Evolutionary conservation across 441 rosid genomes (phyloP).

Genomic region (Populus tomentosa): DNA sequence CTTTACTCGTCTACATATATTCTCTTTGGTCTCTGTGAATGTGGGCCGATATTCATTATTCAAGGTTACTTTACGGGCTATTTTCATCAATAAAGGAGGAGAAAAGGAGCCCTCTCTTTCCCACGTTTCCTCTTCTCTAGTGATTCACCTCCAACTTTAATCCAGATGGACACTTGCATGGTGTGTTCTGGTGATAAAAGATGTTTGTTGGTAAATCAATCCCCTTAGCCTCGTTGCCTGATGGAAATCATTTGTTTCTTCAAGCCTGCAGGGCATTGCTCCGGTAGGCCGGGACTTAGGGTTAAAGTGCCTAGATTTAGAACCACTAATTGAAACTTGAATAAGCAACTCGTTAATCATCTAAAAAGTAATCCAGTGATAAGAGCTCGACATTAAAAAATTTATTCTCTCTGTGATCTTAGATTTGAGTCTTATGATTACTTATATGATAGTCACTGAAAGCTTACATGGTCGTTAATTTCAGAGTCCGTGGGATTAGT

Average conservation of each 20-base stretch:
- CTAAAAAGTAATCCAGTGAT: no score
- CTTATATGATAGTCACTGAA: no score
- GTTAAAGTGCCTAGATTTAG: background rate
- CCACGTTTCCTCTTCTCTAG: background rate
- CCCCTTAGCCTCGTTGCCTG: no score
- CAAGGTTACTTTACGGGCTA: slow-evolving; percentile 16
- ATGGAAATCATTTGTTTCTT: no score
- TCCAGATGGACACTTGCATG: background rate
- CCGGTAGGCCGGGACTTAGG: background rate
- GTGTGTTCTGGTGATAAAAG: background rate
- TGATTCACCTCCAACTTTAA: background rate
- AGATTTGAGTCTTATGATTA: no score
- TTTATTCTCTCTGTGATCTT: no score
- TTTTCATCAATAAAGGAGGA: background rate
- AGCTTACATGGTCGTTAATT: no score
- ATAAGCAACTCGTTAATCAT: no score
- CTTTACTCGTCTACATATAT: background rate
- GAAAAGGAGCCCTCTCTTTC: background rate
- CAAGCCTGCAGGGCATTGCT: background rate
- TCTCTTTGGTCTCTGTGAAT: background rate
- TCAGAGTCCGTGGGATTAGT: no score
- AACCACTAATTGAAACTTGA: background rate
- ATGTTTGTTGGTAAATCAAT: no score
- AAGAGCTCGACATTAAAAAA: no score
- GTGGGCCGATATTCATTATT: slow-evolving; percentile 18